phyloP scores from a whole-genome alignment of 768 basidiomycete species.

The Lactarius deliciosus region DNA sequence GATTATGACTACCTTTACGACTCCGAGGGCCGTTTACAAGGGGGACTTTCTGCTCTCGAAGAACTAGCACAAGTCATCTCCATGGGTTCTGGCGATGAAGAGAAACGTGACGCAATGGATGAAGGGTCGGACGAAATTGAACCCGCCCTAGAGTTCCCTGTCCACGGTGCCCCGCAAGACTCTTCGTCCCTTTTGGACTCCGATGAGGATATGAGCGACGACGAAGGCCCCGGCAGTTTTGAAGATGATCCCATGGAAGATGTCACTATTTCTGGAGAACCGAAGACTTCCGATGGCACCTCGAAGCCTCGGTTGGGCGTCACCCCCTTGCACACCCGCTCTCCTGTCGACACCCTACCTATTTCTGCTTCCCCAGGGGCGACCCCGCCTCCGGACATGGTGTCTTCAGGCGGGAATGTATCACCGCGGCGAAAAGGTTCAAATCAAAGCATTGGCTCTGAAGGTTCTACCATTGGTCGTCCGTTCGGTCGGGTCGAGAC shows the following conservation, averaged over 20 bases:
- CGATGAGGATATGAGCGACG: constrained; percentile 75
- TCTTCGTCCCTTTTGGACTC: constrained; percentile 57
- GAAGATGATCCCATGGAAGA: constrained; percentile 85
- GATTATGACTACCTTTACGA: constrained; percentile 76
- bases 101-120: constrained; percentile 56
- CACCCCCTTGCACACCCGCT: constrained; percentile 21
- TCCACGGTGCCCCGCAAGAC: constrained; percentile 52
- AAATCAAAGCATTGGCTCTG: constrained; percentile 27
- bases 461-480: constrained; percentile 28
- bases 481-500: constrained; percentile 51
- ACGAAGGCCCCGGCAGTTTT: constrained; percentile 67
- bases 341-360: constrained; percentile 21
- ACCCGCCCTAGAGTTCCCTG: constrained; percentile 66
- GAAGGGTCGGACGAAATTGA: constrained; percentile 60
- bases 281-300: constrained; percentile 31
- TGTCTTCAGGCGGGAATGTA: constrained; percentile 8
- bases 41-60: constrained; percentile 83
- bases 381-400: not conserved
- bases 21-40: constrained; percentile 77
- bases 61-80: constrained; percentile 84
- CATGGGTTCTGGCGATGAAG: constrained; percentile 54
- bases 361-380: constrained; percentile 4
- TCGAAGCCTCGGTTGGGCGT: constrained; percentile 14
- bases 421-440: constrained; percentile 25
- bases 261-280: constrained; percentile 72